phyloP scores from a whole-genome alignment of 257 asterid genomes.

The Linaria vulgaris region DNA sequence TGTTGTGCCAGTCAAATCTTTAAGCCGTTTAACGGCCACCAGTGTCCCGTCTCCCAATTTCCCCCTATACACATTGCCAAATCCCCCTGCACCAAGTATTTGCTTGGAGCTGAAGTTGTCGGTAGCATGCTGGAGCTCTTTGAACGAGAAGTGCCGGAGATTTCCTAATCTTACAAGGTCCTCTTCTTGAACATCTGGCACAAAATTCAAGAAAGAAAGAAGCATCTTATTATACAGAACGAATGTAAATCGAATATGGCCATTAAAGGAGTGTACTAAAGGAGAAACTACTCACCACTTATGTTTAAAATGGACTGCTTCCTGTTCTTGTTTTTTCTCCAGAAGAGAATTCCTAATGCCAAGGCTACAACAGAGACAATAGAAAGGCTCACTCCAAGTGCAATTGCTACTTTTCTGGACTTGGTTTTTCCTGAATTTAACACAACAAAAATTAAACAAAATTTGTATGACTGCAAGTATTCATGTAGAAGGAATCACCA shows the following conservation, averaged over 20 bases:
- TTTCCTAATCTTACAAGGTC: slow-evolving; percentile 68
- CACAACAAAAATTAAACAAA: background rate
- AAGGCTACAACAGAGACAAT: slow-evolving; percentile 34
- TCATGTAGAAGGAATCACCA: background rate
- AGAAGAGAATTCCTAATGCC: slow-evolving; percentile 40
- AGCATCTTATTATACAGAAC: background rate
- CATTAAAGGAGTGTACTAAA: background rate
- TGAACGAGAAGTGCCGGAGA: slow-evolving; percentile 70
- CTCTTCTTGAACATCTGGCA: slow-evolving; percentile 71
- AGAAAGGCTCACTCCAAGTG: slow-evolving; percentile 75
- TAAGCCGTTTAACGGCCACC: slow-evolving; percentile 84
- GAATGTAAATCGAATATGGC: background rate
- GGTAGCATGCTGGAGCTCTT: slow-evolving; percentile 84
- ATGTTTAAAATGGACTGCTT: slow-evolving; percentile 59
- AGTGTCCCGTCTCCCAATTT: slow-evolving; percentile 60
- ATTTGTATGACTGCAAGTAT: background rate
- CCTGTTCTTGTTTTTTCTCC: slow-evolving; percentile 51
- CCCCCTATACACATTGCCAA: slow-evolving; percentile 85
- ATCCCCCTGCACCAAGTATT: slow-evolving; percentile 93
- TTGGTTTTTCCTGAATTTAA: slow-evolving; percentile 46
- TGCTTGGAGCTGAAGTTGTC: slow-evolving; percentile 79
- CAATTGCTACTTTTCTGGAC: slow-evolving; percentile 59
- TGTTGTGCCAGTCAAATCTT: slow-evolving; percentile 73
- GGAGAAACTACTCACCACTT: slow-evolving; percentile 41
- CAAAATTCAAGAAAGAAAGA: background rate